Percentiles rank a stretch among this genome's conserved stretches.
Evolutionary conservation across 495 filamentous ascomycete genomes (phyloP).

Genomic region (Pyronema omphalodes): DNA sequence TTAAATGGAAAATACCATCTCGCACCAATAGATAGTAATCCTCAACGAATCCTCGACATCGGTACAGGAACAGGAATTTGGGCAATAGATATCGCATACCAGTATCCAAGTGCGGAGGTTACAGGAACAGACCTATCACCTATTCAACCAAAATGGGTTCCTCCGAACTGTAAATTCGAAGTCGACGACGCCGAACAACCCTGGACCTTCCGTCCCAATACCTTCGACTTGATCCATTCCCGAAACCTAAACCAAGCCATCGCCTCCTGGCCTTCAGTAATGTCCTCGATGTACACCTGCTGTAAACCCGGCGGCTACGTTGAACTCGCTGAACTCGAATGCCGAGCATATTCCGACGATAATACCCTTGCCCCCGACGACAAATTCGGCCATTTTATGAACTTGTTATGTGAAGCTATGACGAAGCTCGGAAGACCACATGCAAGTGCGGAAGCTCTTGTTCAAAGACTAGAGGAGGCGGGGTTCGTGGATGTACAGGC

Average conservation of each 20-base stretch:
- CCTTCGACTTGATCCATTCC: constrained; percentile 50
- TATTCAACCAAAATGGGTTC: constrained; percentile 15
- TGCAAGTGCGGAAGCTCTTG: not conserved
- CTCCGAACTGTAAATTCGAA: constrained; percentile 27
- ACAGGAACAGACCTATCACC: constrained; percentile 15
- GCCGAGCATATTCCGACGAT: constrained; percentile 27
- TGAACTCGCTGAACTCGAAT: constrained; percentile 33
- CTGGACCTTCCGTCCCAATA: constrained; percentile 11
- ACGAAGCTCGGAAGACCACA: not conserved
- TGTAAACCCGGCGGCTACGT: constrained; percentile 31
- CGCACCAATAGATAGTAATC: constrained; percentile 5
- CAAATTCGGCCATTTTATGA: not conserved
- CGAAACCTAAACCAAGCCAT: constrained; percentile 39
- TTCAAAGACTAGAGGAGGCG: constrained; percentile 13
- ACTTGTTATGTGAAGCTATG: not conserved
- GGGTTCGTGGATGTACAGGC: constrained; percentile 25
- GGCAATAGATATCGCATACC: constrained; percentile 20
- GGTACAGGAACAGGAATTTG: constrained; percentile 26
- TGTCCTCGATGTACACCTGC: constrained; percentile 13
- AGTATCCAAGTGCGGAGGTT: constrained; percentile 9
- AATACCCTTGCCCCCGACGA: not conserved
- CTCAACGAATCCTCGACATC: not conserved
- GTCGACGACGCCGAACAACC: constrained; percentile 21
- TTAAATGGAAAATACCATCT: constrained; percentile 12
- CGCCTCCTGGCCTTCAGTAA: constrained; percentile 34